A percentile compares a stretch with the other conserved stretches of the same genome.
Conservation (phyloP, 2,329 filamentous ascomycete genomes). For the Didymella lethalis region DNA sequence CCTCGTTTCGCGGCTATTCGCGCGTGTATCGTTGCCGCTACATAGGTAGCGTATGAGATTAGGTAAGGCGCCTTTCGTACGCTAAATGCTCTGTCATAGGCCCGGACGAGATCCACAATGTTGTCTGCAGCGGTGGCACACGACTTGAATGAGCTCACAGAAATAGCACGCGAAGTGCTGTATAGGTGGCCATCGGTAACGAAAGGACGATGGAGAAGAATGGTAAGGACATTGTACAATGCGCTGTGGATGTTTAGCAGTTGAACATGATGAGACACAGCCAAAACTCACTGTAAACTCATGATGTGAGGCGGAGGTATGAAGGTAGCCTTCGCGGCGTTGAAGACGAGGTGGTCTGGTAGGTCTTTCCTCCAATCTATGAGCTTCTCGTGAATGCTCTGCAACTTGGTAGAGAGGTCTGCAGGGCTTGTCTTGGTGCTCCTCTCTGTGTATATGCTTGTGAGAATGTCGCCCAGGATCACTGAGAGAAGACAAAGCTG, state of each 20-base stretch:
- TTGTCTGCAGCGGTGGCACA: slow-evolving; percentile 58
- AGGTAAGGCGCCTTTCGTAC: slow-evolving; percentile 60
- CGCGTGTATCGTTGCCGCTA: slow-evolving; percentile 61
- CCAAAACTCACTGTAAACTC: slow-evolving; percentile 33
- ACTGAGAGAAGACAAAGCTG: slow-evolving; percentile 56
- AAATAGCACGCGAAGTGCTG: slow-evolving; percentile 50
- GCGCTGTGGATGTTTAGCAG: slow-evolving; percentile 34
- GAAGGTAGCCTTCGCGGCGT: slow-evolving; percentile 36
- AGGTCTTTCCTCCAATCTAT: slow-evolving; percentile 54
- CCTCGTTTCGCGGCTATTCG: slow-evolving; percentile 57
- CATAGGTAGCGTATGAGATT: slow-evolving; percentile 64
- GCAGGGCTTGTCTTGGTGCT: slow-evolving; percentile 39
- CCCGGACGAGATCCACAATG: slow-evolving; percentile 56
- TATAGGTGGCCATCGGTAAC: slow-evolving; percentile 60
- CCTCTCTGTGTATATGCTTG: slow-evolving; percentile 52
- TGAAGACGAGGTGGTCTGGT: slow-evolving; percentile 55
- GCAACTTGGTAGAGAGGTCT: slow-evolving; percentile 49
- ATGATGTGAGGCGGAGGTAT: slow-evolving; percentile 49
- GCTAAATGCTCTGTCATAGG: slow-evolving; percentile 57
- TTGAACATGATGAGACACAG: background rate
- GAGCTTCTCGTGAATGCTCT: slow-evolving; percentile 53
- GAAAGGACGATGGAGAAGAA: slow-evolving; percentile 63
- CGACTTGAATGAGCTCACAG: slow-evolving; percentile 54
- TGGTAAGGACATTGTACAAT: slow-evolving; percentile 61
- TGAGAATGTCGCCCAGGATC: slow-evolving; percentile 55